These are phyloP conservation scores for Mucor racemosus DNA, from an alignment of 371 early-diverging fungal species.

Conservation along the genomic window DNA sequence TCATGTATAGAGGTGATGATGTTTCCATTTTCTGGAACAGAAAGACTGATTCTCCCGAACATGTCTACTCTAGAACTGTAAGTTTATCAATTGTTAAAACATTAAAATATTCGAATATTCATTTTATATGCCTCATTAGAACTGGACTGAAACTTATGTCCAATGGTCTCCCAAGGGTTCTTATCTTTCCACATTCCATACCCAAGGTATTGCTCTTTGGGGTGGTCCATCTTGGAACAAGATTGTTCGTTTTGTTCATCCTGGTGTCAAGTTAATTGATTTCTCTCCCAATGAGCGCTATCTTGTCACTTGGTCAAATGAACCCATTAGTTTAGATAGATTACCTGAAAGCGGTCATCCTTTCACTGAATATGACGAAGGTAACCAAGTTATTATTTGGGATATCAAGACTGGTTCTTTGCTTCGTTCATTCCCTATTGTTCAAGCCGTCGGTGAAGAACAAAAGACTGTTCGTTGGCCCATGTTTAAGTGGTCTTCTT, in stretches of 20 bases:
- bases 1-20: slow-evolving; percentile 83
- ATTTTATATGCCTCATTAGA: slow-evolving; percentile 35
- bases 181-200: slow-evolving; percentile 93
- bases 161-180: slow-evolving; percentile 96
- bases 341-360: slow-evolving; percentile 67
- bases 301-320: slow-evolving; percentile 90
- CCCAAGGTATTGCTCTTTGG: slow-evolving; percentile 95
- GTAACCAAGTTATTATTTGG: slow-evolving; percentile 87
- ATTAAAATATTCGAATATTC: background rate
- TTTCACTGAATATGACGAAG: slow-evolving; percentile 76
- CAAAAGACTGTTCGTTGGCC: slow-evolving; percentile 87
- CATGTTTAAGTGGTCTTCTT: slow-evolving; percentile 95
- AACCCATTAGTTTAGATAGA: slow-evolving; percentile 72
- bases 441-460: slow-evolving; percentile 50
- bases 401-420: slow-evolving; percentile 85
- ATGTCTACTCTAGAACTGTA: slow-evolving; percentile 70
- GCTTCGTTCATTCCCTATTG: slow-evolving; percentile 85
- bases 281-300: slow-evolving; percentile 94
- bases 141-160: slow-evolving; percentile 95
- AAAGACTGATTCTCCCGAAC: slow-evolving; percentile 83
- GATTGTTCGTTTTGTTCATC: slow-evolving; percentile 91
- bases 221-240: slow-evolving; percentile 93
- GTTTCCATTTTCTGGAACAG: slow-evolving; percentile 91
- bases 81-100: slow-evolving; percentile 18
- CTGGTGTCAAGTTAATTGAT: slow-evolving; percentile 89